Evolutionary conservation across 306 rosid species (phyloP).

Genomic region (Rosa chinensis): DNA sequence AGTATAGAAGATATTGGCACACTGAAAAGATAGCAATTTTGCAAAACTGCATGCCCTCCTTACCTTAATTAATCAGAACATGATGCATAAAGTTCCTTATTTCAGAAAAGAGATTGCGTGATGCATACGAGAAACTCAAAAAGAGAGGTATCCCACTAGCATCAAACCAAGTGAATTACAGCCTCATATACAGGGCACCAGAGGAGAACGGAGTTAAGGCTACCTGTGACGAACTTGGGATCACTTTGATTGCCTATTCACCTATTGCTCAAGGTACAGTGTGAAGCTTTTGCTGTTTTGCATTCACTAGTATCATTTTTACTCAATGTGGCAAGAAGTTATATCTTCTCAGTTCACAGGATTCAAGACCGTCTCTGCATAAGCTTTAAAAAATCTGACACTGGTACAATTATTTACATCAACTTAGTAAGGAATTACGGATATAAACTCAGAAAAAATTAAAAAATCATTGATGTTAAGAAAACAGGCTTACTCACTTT

Average conservation of each 20-base stretch:
- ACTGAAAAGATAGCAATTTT: not conserved
- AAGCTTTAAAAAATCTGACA: not conserved
- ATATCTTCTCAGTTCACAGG: not conserved
- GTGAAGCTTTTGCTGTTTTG: not conserved
- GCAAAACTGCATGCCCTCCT: not conserved
- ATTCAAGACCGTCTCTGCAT: not conserved
- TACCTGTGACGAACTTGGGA: constrained; percentile 88
- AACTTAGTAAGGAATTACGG: not conserved
- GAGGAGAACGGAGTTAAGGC: constrained; percentile 88
- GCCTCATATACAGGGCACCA: constrained; percentile 81
- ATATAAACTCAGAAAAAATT: not conserved
- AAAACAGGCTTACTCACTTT: constrained; percentile 7
- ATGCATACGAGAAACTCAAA: constrained; percentile 62
- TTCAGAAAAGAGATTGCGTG: constrained; percentile 73
- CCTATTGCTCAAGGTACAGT: constrained; percentile 89
- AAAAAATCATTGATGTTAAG: not conserved
- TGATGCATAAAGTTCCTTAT: not conserved
- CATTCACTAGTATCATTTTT: not conserved
- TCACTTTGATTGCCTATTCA: constrained; percentile 87
- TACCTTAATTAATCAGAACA: not conserved
- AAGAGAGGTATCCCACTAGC: constrained; percentile 90
- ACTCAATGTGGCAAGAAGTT: not conserved
- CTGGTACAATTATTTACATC: not conserved
- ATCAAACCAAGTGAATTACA: constrained; percentile 92
- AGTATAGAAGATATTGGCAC: not conserved